These are phyloP conservation scores for Cercospora sesami DNA, from an alignment of 2,329 filamentous ascomycete genomes.

Conservation along the genomic window DNA sequence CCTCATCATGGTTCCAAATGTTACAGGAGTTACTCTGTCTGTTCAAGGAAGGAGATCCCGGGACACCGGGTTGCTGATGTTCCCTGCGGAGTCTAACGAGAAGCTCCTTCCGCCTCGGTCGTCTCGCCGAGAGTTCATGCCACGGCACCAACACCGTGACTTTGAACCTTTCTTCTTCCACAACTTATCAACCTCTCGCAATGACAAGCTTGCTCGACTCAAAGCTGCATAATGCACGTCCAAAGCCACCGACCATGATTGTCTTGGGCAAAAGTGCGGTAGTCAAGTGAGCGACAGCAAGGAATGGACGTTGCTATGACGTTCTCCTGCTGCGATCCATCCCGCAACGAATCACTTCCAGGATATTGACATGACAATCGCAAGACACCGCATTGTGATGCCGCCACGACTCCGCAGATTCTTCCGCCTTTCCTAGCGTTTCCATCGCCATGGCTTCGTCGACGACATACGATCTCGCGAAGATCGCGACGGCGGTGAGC, in stretches of 20 bases:
- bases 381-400: constrained; percentile 17
- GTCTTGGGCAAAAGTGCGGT: not conserved
- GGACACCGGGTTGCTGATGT: no score
- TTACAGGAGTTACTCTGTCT: no score
- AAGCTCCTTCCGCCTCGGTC: not conserved
- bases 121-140: not conserved
- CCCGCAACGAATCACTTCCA: constrained; percentile 1
- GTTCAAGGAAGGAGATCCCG: no score
- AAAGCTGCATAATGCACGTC: not conserved
- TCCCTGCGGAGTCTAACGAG: not conserved
- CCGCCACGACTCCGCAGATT: constrained; percentile 8
- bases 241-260: not conserved
- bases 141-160: not conserved
- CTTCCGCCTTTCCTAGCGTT: constrained; percentile 14
- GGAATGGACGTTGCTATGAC: constrained; percentile 12
- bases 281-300: not conserved
- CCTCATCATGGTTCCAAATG: no score
- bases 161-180: not conserved
- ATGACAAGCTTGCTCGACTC: not conserved
- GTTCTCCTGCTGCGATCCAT: constrained; percentile 1
- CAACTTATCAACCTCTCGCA: not conserved
- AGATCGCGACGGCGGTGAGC: constrained; percentile 30
- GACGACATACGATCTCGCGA: constrained; percentile 12
- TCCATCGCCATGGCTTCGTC: not conserved
- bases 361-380: not conserved